Evolutionary conservation across 768 basidiomycete genomes (phyloP).

Genomic region (Phaeotremella skinneri): DNA sequence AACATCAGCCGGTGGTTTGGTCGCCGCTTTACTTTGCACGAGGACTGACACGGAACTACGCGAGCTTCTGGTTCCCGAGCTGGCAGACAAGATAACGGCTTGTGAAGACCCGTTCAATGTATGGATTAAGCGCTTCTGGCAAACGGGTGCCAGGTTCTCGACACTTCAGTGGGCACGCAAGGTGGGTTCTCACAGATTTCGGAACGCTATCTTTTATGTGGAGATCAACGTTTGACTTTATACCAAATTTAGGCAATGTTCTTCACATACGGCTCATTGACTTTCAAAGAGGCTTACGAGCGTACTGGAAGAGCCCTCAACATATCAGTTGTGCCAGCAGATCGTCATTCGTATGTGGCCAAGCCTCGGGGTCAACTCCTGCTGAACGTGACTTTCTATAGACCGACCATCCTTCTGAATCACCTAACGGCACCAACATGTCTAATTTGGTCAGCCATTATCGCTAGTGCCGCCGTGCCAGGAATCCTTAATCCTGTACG

Average conservation of each 20-base stretch:
- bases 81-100: slow-evolving; percentile 71
- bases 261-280: slow-evolving; percentile 89
- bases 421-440: slow-evolving; percentile 88
- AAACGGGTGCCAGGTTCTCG: slow-evolving; percentile 93
- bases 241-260: slow-evolving; percentile 63
- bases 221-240: too few species aligned
- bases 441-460: slow-evolving; percentile 56
- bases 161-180: slow-evolving; percentile 85
- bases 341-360: slow-evolving; percentile 72
- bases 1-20: slow-evolving; percentile 85
- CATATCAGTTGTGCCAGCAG: slow-evolving; percentile 86
- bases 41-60: slow-evolving; percentile 84
- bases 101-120: slow-evolving; percentile 57
- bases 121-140: slow-evolving; percentile 54
- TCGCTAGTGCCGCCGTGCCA: slow-evolving; percentile 91
- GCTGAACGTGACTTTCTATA: slow-evolving; percentile 44
- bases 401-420: slow-evolving; percentile 92
- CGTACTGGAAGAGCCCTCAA: slow-evolving; percentile 90
- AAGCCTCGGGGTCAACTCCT: background rate
- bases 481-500: slow-evolving; percentile 83
- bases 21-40: slow-evolving; percentile 69
- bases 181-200: slow-evolving; percentile 55
- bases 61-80: slow-evolving; percentile 69
- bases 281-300: slow-evolving; percentile 91
- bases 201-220: background rate